Base-by-base conservation (phyloP, 768 basidiomycete genomes). In the Strobilomyces echinocephalus region DNA sequence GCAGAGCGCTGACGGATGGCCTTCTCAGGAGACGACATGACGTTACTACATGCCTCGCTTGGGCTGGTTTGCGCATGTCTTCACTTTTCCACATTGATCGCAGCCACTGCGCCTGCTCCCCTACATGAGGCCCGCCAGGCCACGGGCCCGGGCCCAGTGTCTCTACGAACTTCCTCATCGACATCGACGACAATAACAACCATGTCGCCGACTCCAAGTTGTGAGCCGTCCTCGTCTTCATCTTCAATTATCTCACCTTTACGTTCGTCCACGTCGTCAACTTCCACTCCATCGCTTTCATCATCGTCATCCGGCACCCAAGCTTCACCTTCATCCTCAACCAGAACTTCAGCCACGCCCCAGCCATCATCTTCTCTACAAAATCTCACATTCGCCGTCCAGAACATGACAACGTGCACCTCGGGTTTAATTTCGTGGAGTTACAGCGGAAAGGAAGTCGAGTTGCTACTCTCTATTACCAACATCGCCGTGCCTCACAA, bases 401-500 rank as follows among this genome's bases (percentile, higher is more conserved):
- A 60, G 24, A 63, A 67, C 38, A 62, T 75, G 69, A 69, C 59
- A 11, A 69, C 74, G 28, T 77, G 76, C 57, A 57, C 57, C 1
- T 50, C 66, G 16, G 65, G 62, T 8, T 46, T 58, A 10, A 63
- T 78, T 55, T 56, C 59, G 21, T 81, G 80, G 79, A 42, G 49
- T 15, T 80, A 77, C 54, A 44, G 5, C 24, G 77, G 75, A 16
- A 58, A 71, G 5, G 34, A 62, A 16, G 55, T 39, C 8, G 24
- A 64, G 1, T 43, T 79, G 24, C 52, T 60, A 7, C 49, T 81
- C n/a, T 67, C 67, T 51, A 66, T 79, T 35, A 72, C 73, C 45
- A 77, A 79, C 52, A n/a, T 61, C 44, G 67, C 63, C 18, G 72
- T 76, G 4, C 72, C 74, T 47, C 54, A 58, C 39, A 11, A 53